These are phyloP conservation scores for Daldinia eschscholtzii DNA, from an alignment of 2,329 filamentous ascomycete genomes.

Conservation along the genomic window DNA sequence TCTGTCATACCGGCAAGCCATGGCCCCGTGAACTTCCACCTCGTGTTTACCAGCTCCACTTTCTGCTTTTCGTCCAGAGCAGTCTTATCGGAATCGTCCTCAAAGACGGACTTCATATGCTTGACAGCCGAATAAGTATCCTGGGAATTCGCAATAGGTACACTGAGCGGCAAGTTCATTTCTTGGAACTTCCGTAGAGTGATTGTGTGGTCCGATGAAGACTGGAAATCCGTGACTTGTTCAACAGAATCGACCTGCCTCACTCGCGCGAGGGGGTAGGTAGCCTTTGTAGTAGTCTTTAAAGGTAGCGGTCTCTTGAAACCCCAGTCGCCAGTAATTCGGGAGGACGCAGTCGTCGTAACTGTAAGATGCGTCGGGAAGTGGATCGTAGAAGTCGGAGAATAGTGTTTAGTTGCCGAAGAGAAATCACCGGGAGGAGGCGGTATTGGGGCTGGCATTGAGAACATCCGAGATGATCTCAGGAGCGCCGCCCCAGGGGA, in stretches of 20 bases:
- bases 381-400: conserved; percentile 77
- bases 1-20: conserved; percentile 74
- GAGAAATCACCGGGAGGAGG: conserved; percentile 66
- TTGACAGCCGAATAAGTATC: conserved; percentile 42
- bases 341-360: conserved; percentile 78
- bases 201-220: conserved; percentile 82
- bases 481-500: conserved; percentile 78
- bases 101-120: conserved; percentile 68
- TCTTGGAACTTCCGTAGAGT: conserved; percentile 90
- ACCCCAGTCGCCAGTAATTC: conserved; percentile 88
- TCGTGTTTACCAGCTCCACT: conserved; percentile 58
- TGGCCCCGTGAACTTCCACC: conserved; percentile 76
- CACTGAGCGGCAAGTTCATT: conserved; percentile 77
- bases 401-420: conserved; percentile 63
- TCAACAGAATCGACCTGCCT: conserved; percentile 86
- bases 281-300: conserved; percentile 77
- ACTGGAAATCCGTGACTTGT: conserved; percentile 89
- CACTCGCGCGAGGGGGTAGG: conserved; percentile 81
- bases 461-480: conserved; percentile 89
- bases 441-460: conserved; percentile 81
- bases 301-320: conserved; percentile 86
- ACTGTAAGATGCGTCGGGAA: conserved; percentile 89
- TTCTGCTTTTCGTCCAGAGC: conserved; percentile 54
- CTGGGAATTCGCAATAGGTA: conserved; percentile 54
- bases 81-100: conserved; percentile 69